These are phyloP conservation scores for Diplodia intermedia DNA, from an alignment of 2,329 filamentous ascomycete species.

Conservation along the genomic window DNA sequence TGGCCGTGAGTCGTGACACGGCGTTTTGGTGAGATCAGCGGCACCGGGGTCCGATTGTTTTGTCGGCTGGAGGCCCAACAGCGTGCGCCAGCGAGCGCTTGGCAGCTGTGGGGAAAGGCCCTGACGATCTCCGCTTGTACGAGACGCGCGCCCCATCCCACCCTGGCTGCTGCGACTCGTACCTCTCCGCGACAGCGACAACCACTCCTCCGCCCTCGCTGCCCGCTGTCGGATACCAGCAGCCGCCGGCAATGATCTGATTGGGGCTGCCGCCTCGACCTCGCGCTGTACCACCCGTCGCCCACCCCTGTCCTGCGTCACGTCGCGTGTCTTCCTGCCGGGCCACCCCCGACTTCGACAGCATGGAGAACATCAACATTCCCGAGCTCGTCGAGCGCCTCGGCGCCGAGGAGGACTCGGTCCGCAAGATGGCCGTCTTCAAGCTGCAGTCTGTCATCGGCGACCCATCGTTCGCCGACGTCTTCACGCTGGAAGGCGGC, in stretches of 20 bases:
- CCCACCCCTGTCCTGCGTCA: conserved; percentile 29
- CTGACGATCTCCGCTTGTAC: conserved; percentile 28
- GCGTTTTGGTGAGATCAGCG: neutral
- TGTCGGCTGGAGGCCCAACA: conserved; percentile 12
- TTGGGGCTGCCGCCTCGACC: conserved; percentile 8
- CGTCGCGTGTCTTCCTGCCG: conserved; percentile 17
- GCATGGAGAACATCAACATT: conserved; percentile 63
- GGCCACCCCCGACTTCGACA: conserved; percentile 13
- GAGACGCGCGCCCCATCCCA: conserved; percentile 5
- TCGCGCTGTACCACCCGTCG: conserved; percentile 3
- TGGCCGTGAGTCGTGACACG: neutral
- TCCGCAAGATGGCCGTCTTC: conserved; percentile 98
- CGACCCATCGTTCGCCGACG: conserved; percentile 93
- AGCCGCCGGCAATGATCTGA: conserved; percentile 29
- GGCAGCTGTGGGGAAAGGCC: conserved; percentile 24
- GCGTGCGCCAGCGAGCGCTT: neutral
- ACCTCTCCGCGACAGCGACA: conserved; percentile 16
- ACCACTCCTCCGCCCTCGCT: neutral
- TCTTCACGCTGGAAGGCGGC: conserved; percentile 91
- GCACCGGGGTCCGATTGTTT: neutral
- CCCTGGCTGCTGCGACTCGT: conserved; percentile 5
- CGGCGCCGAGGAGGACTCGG: conserved; percentile 77
- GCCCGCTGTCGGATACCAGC: conserved; percentile 11
- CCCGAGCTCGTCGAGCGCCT: conserved; percentile 65
- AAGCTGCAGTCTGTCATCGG: conserved; percentile 95